These are phyloP conservation scores for Nissolia schottii DNA, from an alignment of 306 rosid genomes.

Conservation along the genomic window DNA sequence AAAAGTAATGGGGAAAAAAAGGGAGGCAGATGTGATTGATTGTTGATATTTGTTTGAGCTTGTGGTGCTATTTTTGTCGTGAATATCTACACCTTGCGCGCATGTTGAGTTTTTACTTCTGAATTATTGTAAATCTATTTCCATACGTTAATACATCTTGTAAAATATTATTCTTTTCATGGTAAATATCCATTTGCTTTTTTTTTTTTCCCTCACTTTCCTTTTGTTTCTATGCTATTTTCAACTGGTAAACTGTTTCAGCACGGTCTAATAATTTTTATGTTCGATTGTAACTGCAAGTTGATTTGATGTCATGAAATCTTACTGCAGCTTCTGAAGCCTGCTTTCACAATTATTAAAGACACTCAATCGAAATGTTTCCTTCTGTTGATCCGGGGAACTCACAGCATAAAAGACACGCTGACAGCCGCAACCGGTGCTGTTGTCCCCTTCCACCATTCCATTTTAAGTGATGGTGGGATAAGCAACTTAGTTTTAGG, in stretches of 20 bases:
- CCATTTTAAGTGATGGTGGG: conserved; percentile 67
- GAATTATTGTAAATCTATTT: background rate
- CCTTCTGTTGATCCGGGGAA: conserved; percentile 80
- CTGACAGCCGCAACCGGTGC: conserved; percentile 82
- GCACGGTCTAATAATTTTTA: background rate
- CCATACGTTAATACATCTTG: background rate
- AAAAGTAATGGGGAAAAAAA: background rate
- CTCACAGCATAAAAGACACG: conserved; percentile 85
- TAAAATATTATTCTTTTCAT: background rate
- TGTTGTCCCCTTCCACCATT: conserved; percentile 82
- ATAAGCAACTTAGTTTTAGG: conserved; percentile 70
- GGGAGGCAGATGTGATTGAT: background rate
- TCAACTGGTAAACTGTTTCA: background rate
- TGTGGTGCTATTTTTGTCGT: background rate
- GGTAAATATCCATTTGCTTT: background rate
- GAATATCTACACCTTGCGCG: background rate
- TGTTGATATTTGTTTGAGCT: too few relatives aligned
- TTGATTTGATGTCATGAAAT: conserved; percentile 19
- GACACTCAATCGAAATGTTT: conserved; percentile 61
- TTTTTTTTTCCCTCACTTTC: background rate
- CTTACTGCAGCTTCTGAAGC: conserved; percentile 75
- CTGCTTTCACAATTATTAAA: conserved; percentile 67
- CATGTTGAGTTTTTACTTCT: background rate
- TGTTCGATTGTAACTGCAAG: background rate
- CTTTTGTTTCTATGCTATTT: background rate